Evolutionary conservation across 441 rosid species (phyloP), one percentile per base, ranked within the genome.

Genomic region (Sinapis alba): DNA sequence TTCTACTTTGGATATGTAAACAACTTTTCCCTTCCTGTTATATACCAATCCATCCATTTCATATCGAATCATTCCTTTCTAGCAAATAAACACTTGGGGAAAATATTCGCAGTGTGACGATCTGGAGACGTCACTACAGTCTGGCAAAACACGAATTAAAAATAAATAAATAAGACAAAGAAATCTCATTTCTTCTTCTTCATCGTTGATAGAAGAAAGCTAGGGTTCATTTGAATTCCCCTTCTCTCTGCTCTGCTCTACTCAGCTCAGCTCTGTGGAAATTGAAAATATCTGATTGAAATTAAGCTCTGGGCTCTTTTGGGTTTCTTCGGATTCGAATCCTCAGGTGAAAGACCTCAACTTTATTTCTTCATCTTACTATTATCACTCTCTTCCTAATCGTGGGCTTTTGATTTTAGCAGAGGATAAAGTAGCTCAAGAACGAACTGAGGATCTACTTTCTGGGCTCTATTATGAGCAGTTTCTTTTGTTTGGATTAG

Each of bases 271-370:
- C n/a, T n/a, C n/a, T n/a, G 19, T 45, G 65, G 6, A 7, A 58
- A 15, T 34, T 53, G 5, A 30, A 50, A 59, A 59, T 68, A 71
- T 77, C 72, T 65, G 63, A 24, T 32, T 57, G 56, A 5, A 45
- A 43, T 69, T 50, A 63, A 24, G 10, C 70, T 62, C 50, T 63
- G 21, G 7, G 8, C 18, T 58, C 72, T 59, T 77, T 28, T 77
- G 62, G 47, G 63, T 47, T 0, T 15, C n/a, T 9, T 71, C 8
- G 21, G 69, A 71, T 77, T 58, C 68, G 19, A 36, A 15, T 60
- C 50, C 16, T 50, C 64, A 61, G 71, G 81, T 72, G 71, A 78
- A 78, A 78, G 60, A 20, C 60, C 4, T 38, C 13, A 53, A 38
- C 65, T 78, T 72, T 78, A 32, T 16, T 19, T 18, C 81, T 67